Evolutionary conservation across 495 filamentous ascomycete genomes (phyloP).

Genomic region (Podospora sp.): DNA sequence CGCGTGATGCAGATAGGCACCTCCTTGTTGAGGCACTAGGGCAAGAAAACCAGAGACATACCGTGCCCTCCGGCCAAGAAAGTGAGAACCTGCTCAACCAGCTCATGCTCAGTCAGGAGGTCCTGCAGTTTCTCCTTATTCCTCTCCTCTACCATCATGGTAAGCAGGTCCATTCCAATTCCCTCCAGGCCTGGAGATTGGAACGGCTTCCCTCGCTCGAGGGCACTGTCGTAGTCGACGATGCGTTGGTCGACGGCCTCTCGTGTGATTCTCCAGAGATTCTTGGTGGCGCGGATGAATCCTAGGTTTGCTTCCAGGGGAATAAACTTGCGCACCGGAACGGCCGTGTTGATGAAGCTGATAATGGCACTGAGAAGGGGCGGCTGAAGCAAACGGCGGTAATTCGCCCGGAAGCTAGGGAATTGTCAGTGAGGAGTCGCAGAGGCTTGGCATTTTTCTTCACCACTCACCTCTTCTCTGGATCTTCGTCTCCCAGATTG

Average conservation of each 20-base stretch:
- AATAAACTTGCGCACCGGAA: constrained; percentile 30
- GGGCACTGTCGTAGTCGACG: constrained; percentile 23
- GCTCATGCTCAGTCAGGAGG: background rate
- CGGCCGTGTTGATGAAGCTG: constrained; percentile 27
- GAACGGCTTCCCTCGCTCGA: background rate
- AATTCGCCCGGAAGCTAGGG: constrained; percentile 24
- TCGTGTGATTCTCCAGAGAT: constrained; percentile 23
- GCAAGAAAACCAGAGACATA: too few species aligned
- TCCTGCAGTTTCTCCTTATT: background rate
- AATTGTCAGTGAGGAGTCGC: too few species aligned
- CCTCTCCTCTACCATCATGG: constrained; percentile 30
- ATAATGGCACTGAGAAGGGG: constrained; percentile 31
- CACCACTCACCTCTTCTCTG: too few species aligned
- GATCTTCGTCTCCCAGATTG: too few species aligned
- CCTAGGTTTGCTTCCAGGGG: constrained; percentile 31
- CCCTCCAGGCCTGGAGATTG: background rate
- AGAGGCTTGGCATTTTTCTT: too few species aligned
- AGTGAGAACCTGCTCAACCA: background rate
- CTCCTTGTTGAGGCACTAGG: too few species aligned
- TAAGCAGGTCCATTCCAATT: constrained; percentile 24
- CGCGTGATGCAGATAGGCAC: too few species aligned
- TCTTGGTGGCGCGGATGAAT: constrained; percentile 23
- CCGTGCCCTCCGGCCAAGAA: too few species aligned
- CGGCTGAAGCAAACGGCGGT: constrained; percentile 32
- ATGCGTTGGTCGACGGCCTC: constrained; percentile 23